Base-by-base conservation (phyloP, 2,329 filamentous ascomycete species). In the Apiospora arundinis region DNA sequence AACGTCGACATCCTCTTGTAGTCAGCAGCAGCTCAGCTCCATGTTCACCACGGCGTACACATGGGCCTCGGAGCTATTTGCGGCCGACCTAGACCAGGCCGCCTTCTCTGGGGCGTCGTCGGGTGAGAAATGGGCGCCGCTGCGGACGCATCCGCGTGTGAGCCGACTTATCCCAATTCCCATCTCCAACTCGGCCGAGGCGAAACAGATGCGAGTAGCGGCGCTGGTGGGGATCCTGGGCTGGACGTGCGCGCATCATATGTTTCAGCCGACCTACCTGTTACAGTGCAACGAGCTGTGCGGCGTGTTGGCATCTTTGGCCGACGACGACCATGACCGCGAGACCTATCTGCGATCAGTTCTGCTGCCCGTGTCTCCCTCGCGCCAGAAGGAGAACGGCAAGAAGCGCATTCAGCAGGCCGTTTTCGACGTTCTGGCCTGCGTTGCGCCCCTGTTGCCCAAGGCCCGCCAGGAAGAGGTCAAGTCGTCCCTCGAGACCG, bases 241-340 rank as follows among this genome's bases (percentile, higher is more conserved):
- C 0, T 69, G 73, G 11, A 75, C 81, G 49, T 72, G 82, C 5
- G 70, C 74, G 56, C 70, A 76, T 32, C 70, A 79, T 46, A 75
- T 82, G 44, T 81, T 82, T 71, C 78, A 81, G 48, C 79, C 79
- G 3, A 78, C 73, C 1, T 81, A 81, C 69, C 68, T 81, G 18
- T 23, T 71, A 3, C 52, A 49, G 8, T 37, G 73, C 8, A 46
- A 21, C 28, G 16, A 66, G 66, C 44, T 68, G 23, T 45, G 44
- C 44, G 44, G 46, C 25, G 25, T 68, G 44, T 44, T 68, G 66
- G 66, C 44, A 18, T 45, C 66, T 2, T 44, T 68, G 42, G 66
- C 42, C 25, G 66, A 68, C 44, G 66, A 68, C 66, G 44, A 68
- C 66, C 42, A 68, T 25, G 66, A 11, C 23, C 42, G 46, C 66